Evolutionary conservation across 2,329 filamentous ascomycete genomes (phyloP).

Genomic region (Colletotrichum musicola): DNA sequence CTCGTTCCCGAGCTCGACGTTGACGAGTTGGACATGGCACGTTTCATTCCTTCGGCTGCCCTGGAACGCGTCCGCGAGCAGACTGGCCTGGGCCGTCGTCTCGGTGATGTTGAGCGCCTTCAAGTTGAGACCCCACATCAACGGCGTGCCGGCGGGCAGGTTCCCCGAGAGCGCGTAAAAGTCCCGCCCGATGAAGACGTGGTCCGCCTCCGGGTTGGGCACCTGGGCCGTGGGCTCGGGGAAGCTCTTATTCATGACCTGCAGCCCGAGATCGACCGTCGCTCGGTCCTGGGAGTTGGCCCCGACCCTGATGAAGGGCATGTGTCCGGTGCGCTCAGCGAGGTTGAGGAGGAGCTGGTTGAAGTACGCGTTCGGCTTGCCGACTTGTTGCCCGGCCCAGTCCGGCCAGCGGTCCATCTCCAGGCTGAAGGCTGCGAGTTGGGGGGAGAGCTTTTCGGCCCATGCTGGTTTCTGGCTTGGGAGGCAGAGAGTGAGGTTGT

Average conservation of each 20-base stretch:
- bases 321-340: not conserved
- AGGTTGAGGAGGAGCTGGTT: slow-evolving; percentile 14
- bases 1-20: slow-evolving; percentile 11
- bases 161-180: slow-evolving; percentile 14
- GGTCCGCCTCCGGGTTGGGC: slow-evolving; percentile 12
- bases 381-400: slow-evolving; percentile 10
- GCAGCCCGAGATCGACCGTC: slow-evolving; percentile 4
- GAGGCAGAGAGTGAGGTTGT: not conserved
- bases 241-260: slow-evolving; percentile 15
- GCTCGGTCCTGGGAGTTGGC: slow-evolving; percentile 21
- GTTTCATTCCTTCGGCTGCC: not conserved
- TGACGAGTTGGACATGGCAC: not conserved
- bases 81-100: not conserved
- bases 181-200: slow-evolving; percentile 8
- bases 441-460: slow-evolving; percentile 3
- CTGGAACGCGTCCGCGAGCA: slow-evolving; percentile 7
- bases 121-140: slow-evolving; percentile 17
- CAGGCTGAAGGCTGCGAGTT: slow-evolving; percentile 4
- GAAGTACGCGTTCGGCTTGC: slow-evolving; percentile 13
- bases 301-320: slow-evolving; percentile 2
- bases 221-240: not conserved
- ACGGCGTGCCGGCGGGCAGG: not conserved
- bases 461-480: not conserved
- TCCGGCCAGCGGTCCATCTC: slow-evolving; percentile 15
- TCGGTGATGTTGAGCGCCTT: slow-evolving; percentile 6